Evolutionary conservation across 23 red algal species (phyloP), one percentile per base, ranked within the genome.

Genomic region (Gracilariopsis chorda): DNA sequence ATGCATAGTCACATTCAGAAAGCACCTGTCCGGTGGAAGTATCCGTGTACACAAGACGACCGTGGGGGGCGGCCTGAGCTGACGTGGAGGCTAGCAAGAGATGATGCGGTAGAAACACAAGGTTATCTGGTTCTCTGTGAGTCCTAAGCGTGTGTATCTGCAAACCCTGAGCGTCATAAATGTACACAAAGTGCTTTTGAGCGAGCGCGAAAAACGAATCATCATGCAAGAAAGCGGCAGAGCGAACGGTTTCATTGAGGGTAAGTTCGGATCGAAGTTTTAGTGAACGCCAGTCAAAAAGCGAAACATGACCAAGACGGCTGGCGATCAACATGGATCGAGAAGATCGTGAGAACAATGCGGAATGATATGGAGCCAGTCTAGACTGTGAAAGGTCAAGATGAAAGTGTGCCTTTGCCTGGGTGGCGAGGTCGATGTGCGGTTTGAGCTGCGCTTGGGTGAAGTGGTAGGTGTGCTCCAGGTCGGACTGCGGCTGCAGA

Each of bases 91-190:
- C 84, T 24, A 99, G 78, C 83, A 99, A 56, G n/a, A 99, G 49
- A 67, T 99, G 97, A 52, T 96, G 80, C 2, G 92, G 97, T 51
- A 99, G 69, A 71, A 95, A 99, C 21, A 56, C 87, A 45, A 99
- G 72, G 23, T 77, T 52, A 16, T 77, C 82, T 9, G 97, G 97
- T 29, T 90, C 71, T 20, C 68, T 45, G 53, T 99, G 97, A 61
- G 86, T 67, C 41, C 93, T 77, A 59, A 99, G 25, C 46, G 87
- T 78, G 53, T 99, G 97, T 16, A 99, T 25, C 85, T 99, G 88
- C 36, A 71, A 76, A 9, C 97, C 97, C 8, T 59, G 48, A 17
- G 92, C 27, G 77, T 99, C 97, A 78, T 99, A 95, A 35, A 99
- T 88, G 61, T 88, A 90, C 0, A 65, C 94, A 52, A 88, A 86